phyloP scores from a whole-genome alignment of 352 stramenopile genomes.

The Pythium phragmiticola region DNA sequence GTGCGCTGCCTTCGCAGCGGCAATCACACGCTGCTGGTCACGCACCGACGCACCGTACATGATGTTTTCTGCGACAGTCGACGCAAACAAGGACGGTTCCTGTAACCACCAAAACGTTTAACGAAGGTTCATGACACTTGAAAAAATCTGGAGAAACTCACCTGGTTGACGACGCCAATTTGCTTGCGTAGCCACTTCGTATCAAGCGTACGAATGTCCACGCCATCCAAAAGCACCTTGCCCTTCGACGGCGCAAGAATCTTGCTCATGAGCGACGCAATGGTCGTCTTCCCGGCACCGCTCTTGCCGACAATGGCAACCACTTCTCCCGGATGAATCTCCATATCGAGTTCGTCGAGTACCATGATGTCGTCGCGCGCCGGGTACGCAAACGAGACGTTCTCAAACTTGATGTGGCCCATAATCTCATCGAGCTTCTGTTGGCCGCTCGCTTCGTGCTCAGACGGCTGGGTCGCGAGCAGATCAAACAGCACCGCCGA shows the following conservation, averaged over 20 bases:
- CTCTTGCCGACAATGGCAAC: slow-evolving; percentile 86
- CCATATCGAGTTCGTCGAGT: slow-evolving; percentile 58
- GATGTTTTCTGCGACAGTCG: slow-evolving; percentile 86
- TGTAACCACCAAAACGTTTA: not conserved
- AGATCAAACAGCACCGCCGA: slow-evolving; percentile 73
- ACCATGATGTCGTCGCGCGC: slow-evolving; percentile 72
- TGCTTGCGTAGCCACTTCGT: slow-evolving; percentile 77
- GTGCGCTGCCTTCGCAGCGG: slow-evolving; percentile 67
- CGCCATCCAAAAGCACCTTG: slow-evolving; percentile 61
- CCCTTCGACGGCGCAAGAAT: slow-evolving; percentile 64
- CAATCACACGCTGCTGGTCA: slow-evolving; percentile 56
- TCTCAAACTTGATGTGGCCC: slow-evolving; percentile 70
- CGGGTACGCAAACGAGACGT: slow-evolving; percentile 84
- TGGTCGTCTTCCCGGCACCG: slow-evolving; percentile 82
- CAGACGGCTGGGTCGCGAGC: slow-evolving; percentile 40
- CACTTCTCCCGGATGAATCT: slow-evolving; percentile 77
- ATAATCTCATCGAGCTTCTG: slow-evolving; percentile 46
- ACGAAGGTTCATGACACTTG: not conserved
- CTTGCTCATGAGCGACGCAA: slow-evolving; percentile 80
- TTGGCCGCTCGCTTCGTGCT: slow-evolving; percentile 36
- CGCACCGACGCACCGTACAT: slow-evolving; percentile 62
- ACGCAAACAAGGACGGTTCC: slow-evolving; percentile 80
- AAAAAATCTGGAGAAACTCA: slow-evolving; percentile 13
- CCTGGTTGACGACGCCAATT: slow-evolving; percentile 87
- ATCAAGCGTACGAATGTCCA: slow-evolving; percentile 65